Evolutionary conservation across 441 rosid species (phyloP).

Genomic region (Arabidopsis hybrid): DNA sequence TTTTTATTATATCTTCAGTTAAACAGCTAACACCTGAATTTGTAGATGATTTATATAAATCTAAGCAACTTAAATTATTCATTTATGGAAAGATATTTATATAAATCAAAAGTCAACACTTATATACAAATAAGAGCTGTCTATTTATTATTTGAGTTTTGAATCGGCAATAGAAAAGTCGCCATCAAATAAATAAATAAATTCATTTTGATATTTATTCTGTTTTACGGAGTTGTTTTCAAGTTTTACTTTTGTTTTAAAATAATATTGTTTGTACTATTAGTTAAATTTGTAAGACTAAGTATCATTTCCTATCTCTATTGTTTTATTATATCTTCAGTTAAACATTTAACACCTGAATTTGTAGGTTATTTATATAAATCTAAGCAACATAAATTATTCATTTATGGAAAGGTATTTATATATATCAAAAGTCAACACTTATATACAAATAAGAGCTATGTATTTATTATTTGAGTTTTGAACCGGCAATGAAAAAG

Average conservation of each 20-base stretch:
- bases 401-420: background rate
- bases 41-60: slow-evolving; percentile 1
- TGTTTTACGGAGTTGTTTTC: too few species aligned
- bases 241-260: too few species aligned
- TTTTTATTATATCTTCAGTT: background rate
- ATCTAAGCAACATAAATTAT: background rate
- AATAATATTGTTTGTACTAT: too few species aligned
- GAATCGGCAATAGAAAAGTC: background rate
- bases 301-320: too few species aligned
- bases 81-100: background rate
- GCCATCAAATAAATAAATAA: background rate
- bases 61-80: background rate
- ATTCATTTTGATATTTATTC: too few species aligned
- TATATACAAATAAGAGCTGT: background rate
- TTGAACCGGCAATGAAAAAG: background rate
- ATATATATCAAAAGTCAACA: background rate
- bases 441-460: background rate
- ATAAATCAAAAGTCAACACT: background rate
- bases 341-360: background rate
- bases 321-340: background rate
- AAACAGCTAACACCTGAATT: background rate
- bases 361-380: background rate
- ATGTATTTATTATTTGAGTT: background rate
- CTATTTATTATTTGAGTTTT: background rate
- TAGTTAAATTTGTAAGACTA: too few species aligned